A percentile compares a stretch with the other conserved stretches of the same genome.
phyloP scores from a whole-genome alignment of 306 rosid species.

The Hippophae gyantsensis region DNA sequence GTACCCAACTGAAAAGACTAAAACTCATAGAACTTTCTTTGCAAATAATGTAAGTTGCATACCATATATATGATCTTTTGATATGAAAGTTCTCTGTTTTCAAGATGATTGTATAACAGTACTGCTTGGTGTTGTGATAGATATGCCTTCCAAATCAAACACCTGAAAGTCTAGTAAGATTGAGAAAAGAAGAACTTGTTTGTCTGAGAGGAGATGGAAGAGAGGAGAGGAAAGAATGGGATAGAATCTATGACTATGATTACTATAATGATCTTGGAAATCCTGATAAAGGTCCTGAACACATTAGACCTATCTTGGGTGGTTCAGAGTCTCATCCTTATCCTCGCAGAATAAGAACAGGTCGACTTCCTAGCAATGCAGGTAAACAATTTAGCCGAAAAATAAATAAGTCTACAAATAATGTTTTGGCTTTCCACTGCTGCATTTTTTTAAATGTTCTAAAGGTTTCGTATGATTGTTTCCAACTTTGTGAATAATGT shows the following conservation, averaged over 20 bases:
- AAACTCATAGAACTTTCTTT: conserved; percentile 42
- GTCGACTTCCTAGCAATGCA: conserved; percentile 24
- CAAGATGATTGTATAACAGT: not conserved
- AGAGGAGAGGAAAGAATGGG: conserved; percentile 64
- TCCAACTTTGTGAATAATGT: conserved; percentile 1
- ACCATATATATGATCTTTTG: not conserved
- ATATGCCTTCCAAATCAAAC: conserved; percentile 52
- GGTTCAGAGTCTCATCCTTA: conserved; percentile 42
- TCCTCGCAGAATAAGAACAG: conserved; percentile 63
- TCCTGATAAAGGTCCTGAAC: conserved; percentile 34
- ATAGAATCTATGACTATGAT: conserved; percentile 53
- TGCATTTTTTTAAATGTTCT: not conserved
- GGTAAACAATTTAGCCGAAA: conserved; percentile 17
- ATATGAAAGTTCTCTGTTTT: not conserved
- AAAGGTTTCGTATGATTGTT: not conserved
- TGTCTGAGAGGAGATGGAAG: conserved; percentile 44
- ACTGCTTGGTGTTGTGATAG: conserved; percentile 22
- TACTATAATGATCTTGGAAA: conserved; percentile 45
- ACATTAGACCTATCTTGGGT: conserved; percentile 39
- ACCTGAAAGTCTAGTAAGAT: conserved; percentile 35
- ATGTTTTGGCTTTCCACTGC: not conserved
- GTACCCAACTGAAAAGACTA: conserved; percentile 35
- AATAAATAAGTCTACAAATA: not conserved
- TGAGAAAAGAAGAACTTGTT: conserved; percentile 47
- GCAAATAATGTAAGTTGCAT: conserved; percentile 45